Percentiles rank a stretch among this genome's conserved stretches.
phyloP scores from a whole-genome alignment of 108 stramenopile species.

The Asterionellopsis glacialis region DNA sequence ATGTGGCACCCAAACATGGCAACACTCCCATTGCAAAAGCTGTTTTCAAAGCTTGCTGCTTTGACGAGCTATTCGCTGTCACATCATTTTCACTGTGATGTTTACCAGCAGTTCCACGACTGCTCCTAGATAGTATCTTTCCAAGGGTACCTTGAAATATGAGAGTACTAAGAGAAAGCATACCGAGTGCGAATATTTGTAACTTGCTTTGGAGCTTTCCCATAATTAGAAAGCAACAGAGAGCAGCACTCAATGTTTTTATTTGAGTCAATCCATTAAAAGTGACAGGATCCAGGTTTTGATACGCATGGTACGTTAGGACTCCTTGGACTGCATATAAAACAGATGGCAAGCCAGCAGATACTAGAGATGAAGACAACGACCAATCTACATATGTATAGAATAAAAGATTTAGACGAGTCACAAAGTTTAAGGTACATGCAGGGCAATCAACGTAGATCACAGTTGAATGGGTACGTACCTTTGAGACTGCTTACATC shows the following conservation, averaged over 20 bases:
- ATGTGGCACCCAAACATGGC: slow-evolving; percentile 65
- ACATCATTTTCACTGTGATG: neutral
- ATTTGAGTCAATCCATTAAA: slow-evolving; percentile 86
- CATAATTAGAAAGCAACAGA: slow-evolving; percentile 86
- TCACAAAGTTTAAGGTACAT: neutral
- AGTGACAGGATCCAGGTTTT: slow-evolving; percentile 79
- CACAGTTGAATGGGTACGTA: too few species aligned
- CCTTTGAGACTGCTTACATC: too few species aligned
- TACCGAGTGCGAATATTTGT: slow-evolving; percentile 74
- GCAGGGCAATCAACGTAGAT: neutral
- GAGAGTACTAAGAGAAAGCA: slow-evolving; percentile 73
- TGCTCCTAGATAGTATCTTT: slow-evolving; percentile 7
- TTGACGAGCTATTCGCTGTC: neutral
- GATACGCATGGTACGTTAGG: slow-evolving; percentile 68
- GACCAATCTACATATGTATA: slow-evolving; percentile 42
- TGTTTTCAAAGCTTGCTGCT: neutral
- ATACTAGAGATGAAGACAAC: slow-evolving; percentile 42
- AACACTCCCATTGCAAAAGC: slow-evolving; percentile 33
- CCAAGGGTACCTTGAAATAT: slow-evolving; percentile 55
- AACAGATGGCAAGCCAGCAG: slow-evolving; percentile 74
- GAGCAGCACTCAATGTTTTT: slow-evolving; percentile 81
- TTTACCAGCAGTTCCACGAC: neutral
- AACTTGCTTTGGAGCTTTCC: slow-evolving; percentile 63
- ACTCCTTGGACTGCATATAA: slow-evolving; percentile 86
- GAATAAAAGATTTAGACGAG: too few species aligned